Base-by-base conservation (phyloP, 305 asterid species). In the Fraxinus angustifolia region DNA sequence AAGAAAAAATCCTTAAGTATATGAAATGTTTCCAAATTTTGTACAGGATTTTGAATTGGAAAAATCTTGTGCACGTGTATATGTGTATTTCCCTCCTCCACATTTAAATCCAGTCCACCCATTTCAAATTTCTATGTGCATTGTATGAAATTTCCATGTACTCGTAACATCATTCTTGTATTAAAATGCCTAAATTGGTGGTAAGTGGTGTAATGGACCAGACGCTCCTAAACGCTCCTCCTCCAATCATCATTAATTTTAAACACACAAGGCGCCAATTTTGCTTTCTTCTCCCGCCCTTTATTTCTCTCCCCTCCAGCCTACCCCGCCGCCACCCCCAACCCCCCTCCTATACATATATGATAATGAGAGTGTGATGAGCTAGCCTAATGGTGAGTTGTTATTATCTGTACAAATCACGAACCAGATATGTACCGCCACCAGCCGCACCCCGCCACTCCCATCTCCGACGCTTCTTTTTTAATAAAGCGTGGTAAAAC, bases 361-460 rank as follows among this genome's bases (percentile, higher is more conserved):
- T 35, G 62, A 56, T 65, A 34, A 42, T 81, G 31, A 62, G 14
- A 8, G 71, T 12, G 19, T 67, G 28, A 28, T 67, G 19, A 11
- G 73, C 73, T 28, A 26, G 42, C 42, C 42, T 36, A 36, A 3
- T 67, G 74, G 38, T 12, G 74, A 67, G 21, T 67, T 67, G 5
- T 23, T 36, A 36, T 26, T 36, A 36, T 36, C 31, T 60, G 33
- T 60, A 21, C 2, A 60, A 58, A 60, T 6, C 35, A n/a, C 48
- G 30, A 73, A 60, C 36, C 42, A 3, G 73, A 67, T 73, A 96
- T 93, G 98, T 88, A 86, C 82, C 87, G 88, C 84, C 92, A 90
- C 86, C 92, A 56, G 30, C 97, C 94, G 67, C 98, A 94, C 79
- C 98, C 99, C 53, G 89, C 91, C 79, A 90, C 98, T 30, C 95